A percentile compares a stretch with the other conserved stretches of the same genome.
These are phyloP conservation scores for Westerdykella ornata DNA, from an alignment of 2,329 filamentous ascomycete genomes.

Conservation along the genomic window DNA sequence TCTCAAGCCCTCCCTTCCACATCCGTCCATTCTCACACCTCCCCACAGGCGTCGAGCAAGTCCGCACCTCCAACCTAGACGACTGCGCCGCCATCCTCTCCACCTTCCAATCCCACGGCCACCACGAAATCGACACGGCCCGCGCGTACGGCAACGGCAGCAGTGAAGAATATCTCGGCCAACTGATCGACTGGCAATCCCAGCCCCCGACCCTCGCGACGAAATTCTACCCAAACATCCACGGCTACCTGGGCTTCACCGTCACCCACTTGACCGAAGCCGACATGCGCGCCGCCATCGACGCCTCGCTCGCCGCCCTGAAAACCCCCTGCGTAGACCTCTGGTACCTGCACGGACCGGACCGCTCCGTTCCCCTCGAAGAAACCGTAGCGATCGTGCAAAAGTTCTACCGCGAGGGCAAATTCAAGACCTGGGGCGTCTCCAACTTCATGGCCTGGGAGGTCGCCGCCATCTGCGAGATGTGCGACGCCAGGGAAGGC, in stretches of 20 bases:
- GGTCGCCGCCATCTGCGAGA: constrained; percentile 27
- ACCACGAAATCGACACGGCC: constrained; percentile 36
- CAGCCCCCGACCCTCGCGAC: constrained; percentile 41
- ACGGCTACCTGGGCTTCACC: constrained; percentile 19
- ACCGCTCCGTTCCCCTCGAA: constrained; percentile 17
- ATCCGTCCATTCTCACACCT: not conserved
- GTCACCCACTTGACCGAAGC: constrained; percentile 23
- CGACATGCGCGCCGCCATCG: constrained; percentile 31
- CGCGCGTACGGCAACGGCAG: constrained; percentile 36
- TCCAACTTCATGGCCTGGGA: constrained; percentile 27
- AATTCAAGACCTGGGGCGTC: constrained; percentile 31
- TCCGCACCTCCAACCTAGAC: constrained; percentile 13
- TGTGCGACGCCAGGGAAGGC: constrained; percentile 23
- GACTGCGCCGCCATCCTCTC: constrained; percentile 23
- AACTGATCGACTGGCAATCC: constrained; percentile 33
- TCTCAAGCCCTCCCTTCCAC: not conserved
- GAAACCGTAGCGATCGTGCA: constrained; percentile 29
- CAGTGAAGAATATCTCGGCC: constrained; percentile 40
- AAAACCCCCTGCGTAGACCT: constrained; percentile 30
- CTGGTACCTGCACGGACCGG: constrained; percentile 31
- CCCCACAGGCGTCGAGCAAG: constrained; percentile 15
- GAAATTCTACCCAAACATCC: constrained; percentile 37
- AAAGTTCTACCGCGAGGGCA: constrained; percentile 27
- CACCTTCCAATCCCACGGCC: constrained; percentile 23
- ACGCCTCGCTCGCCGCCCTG: constrained; percentile 37